Evolutionary conservation across 768 basidiomycete genomes (phyloP).

Genomic region (Trametes villosa): DNA sequence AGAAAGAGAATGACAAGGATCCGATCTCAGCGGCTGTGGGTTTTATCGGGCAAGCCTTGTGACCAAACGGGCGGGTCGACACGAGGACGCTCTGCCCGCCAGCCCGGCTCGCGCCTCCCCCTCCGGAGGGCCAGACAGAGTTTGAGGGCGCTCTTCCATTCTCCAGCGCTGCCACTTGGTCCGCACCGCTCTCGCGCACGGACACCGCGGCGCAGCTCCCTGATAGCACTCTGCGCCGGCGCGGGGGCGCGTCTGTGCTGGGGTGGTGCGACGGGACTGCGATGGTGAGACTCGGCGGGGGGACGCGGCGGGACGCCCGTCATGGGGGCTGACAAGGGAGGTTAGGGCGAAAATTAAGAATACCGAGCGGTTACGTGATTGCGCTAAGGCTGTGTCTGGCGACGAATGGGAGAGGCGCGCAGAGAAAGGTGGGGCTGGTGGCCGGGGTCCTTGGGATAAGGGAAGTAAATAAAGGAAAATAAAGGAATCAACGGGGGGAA

Average conservation of each 20-base stretch:
- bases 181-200: slow-evolving; percentile 1
- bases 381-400: slow-evolving; percentile 12
- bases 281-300: not conserved
- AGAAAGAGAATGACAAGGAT: slow-evolving; percentile 23
- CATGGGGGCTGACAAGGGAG: slow-evolving; percentile 13
- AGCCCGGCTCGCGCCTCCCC: not conserved
- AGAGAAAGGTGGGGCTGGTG: slow-evolving; percentile 17
- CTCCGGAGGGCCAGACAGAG: slow-evolving; percentile 9
- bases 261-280: not conserved
- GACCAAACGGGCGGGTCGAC: slow-evolving; percentile 17
- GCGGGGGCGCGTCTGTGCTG: not conserved
- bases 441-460: slow-evolving; percentile 20
- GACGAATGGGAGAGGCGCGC: slow-evolving; percentile 9
- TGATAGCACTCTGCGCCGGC: not conserved
- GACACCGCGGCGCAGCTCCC: slow-evolving; percentile 8
- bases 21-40: slow-evolving; percentile 32
- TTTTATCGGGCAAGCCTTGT: slow-evolving; percentile 25
- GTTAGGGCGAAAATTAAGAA: slow-evolving; percentile 3
- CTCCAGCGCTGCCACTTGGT: slow-evolving; percentile 7
- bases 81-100: slow-evolving; percentile 19
- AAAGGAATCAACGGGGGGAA: slow-evolving; percentile 24
- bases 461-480: slow-evolving; percentile 22
- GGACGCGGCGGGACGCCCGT: not conserved
- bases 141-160: slow-evolving; percentile 26
- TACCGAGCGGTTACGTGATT: slow-evolving; percentile 20